Base-by-base conservation (phyloP, 495 filamentous ascomycete species). In the Penicillium tannophilum region DNA sequence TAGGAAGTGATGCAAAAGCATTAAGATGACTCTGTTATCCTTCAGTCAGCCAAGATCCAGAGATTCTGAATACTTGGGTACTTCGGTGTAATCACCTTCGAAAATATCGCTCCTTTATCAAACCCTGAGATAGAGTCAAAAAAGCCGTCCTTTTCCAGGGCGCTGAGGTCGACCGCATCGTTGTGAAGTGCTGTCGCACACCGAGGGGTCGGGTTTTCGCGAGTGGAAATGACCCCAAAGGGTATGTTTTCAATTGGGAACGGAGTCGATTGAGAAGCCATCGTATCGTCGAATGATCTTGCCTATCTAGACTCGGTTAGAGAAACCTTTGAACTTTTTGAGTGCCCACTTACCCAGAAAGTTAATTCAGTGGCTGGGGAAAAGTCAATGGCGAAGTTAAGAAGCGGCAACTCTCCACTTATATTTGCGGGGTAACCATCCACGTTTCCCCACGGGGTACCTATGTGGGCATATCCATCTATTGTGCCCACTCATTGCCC, bases 161-260 rank as follows among this genome's bases (percentile, higher is more conserved):
- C 31, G 44, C 81, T 78, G 23, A 95, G 79, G 65, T 93, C 90
- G 14, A 95, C 79, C 2, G 85, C 87, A 50, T 84, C 69, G 39
- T 80, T 68, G 8, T 90, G 88, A 51, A 92, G 86, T 48, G 87
- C 87, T 7, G 87, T 74, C 19, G 87, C 91, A 20, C 81, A 81
- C 51, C 83, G 83, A 1, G 79, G 84, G 35, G 68, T 65, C 1
- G 76, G 70, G 60, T 83, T 72, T 14, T 64, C 58, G 8, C 74
- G 43, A 1, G 85, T 89, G 36, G 76, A 80, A 60, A 94, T 86
- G 60, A 94, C 88, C 55, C 91, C 90, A 71, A 93, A 92, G 14
- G 91, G 91, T 54, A 95, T 84, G 72, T 94, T 94, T 58, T 83
- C 76, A 28, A 95, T 76, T 28, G 89, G 89, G 76, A 95, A 95